Evolutionary conservation across 345 rosid genomes (phyloP).

Genomic region (Trapa incisa): DNA sequence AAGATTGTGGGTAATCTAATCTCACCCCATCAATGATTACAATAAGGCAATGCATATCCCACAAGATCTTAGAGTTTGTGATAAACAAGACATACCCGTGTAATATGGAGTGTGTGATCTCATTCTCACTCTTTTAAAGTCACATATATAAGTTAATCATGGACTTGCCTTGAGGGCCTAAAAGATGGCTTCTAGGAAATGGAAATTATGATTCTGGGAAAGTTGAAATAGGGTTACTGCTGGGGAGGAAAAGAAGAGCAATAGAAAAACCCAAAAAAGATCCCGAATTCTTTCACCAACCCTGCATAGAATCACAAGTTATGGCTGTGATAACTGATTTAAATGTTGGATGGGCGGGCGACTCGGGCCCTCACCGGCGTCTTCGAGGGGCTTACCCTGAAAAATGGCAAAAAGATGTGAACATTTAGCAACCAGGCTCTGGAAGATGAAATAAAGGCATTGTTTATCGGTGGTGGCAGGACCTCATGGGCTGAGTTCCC

Average conservation of each 20-base stretch:
- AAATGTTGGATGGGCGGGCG: conserved; percentile 27
- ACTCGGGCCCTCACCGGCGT: conserved; percentile 77
- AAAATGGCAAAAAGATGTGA: neutral
- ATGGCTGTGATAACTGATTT: conserved; percentile 5
- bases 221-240: conserved; percentile 9
- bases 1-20: no score
- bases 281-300: neutral
- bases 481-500: conserved; percentile 74
- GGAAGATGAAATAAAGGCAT: neutral
- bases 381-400: conserved; percentile 77
- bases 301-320: neutral
- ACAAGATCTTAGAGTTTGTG: no score
- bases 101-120: no score
- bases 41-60: no score
- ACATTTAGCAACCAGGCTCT: neutral
- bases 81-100: no score
- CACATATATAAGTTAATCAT: no score
- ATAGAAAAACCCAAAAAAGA: conserved; percentile 20
- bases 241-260: conserved; percentile 26
- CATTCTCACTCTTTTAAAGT: no score
- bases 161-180: no score
- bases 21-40: no score
- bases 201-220: neutral
- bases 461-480: neutral
- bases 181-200: neutral